These are phyloP conservation scores for Priceomyces carsonii DNA, from an alignment of 805 yeast species.

Conservation along the genomic window DNA sequence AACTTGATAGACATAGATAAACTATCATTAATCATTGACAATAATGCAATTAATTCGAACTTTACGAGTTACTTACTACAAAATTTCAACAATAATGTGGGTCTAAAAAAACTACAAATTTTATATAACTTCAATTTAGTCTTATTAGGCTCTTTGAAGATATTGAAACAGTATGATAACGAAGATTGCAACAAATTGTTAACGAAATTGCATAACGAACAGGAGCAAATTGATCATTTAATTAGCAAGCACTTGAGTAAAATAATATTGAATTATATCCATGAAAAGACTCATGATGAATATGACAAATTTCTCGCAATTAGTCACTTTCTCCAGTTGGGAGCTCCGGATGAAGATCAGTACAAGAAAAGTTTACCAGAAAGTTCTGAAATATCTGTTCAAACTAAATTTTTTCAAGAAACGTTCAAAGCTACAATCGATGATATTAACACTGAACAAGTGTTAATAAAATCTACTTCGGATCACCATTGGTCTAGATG, in stretches of 20 bases:
- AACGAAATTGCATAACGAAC: conserved; percentile 15
- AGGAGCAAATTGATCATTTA: conserved; percentile 14
- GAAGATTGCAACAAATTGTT: conserved; percentile 5
- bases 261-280: conserved; percentile 13
- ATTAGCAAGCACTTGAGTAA: conserved; percentile 19
- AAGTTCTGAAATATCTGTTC: conserved; percentile 22
- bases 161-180: conserved; percentile 5
- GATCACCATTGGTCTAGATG: conserved; percentile 41
- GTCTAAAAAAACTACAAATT: conserved; percentile 21
- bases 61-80: conserved; percentile 7
- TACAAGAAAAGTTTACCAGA: conserved; percentile 12
- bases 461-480: conserved; percentile 25
- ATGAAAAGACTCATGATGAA: conserved; percentile 5
- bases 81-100: conserved; percentile 19
- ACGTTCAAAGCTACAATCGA: conserved; percentile 21
- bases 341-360: neutral
- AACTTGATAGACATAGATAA: conserved; percentile 6
- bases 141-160: conserved; percentile 16
- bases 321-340: conserved; percentile 10
- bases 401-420: conserved; percentile 34
- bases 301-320: conserved; percentile 14
- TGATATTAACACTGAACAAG: conserved; percentile 11
- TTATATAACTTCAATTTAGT: conserved; percentile 22
- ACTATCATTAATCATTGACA: neutral
- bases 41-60: neutral